Evolutionary conservation across 176 grass and related monocot species (phyloP), one percentile per base, ranked within the genome.

Genomic region (Aegilops speltoides): DNA sequence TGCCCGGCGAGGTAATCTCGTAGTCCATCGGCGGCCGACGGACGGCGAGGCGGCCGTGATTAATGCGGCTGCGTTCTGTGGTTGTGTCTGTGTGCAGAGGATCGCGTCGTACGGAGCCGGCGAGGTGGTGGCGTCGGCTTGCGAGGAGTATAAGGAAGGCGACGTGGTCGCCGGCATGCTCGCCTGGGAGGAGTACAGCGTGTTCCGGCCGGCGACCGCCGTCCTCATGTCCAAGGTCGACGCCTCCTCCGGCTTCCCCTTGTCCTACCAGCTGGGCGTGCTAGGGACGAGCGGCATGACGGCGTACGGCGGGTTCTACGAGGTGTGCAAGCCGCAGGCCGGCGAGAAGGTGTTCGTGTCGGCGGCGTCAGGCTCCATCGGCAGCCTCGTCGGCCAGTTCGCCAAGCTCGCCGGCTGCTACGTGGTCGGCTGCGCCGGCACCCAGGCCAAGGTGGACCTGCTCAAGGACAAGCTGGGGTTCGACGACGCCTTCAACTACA

Each of bases 401-500:
- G 90, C 88, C 32, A 92, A 95, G 87, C 62, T 90, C 64, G 64
- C 86, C 26, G 90, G 90, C 7, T 95, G 93, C 76, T 84, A 92
- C 68, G 88, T 95, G 23, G 85, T 95, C 16, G 90, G 93, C 31
- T 88, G 90, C 78, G 89, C 92, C 81, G 84, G 92, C 3, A 89
- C 26, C 52, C 7, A 79, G 4, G 74, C 24, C 79, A 90, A 90
- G 80, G 79, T 90, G 0, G 74, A 90, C 3, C 54, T 92, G 24
- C 82, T 94, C 2, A 94, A 90, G 34, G 23, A 77, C 5, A 77
- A 90, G 68, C 87, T 94, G 63, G 93, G 93, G 14, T 94, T 92
- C 16, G 93, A 92, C 17, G 90, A 92, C 9, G 88, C 91, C 7
- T 93, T 93, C 74, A 90, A 93, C 79, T 93, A 93, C 79, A 93